Base-by-base conservation (phyloP, 805 yeast genomes). In the Candida ficus region DNA sequence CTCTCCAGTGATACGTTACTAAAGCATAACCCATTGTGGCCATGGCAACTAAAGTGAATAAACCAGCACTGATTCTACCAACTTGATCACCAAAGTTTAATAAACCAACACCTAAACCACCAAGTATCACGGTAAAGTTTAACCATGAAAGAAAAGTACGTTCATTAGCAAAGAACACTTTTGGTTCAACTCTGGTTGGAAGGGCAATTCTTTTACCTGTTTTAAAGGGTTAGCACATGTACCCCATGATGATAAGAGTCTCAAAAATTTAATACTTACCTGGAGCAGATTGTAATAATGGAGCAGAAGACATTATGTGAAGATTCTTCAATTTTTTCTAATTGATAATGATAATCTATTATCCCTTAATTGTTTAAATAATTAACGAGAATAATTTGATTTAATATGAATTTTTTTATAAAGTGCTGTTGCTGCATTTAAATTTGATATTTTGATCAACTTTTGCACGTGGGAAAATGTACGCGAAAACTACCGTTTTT, bases 1-100 rank as follows among this genome's bases (percentile, higher is more conserved):
- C 99, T 71, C 99, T 86, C 99, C 99, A 95, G 66, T 93, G 99
- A 64, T 93, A 93, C 11, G 98, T 93, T 35, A 88, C 75, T 47
- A 93, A 74, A 2, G 99, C 99, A 57, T 93, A 93, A 3, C 83
- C 75, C 99, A 93, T 93, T 19, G 99, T 91, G 49, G 86, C 88
- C 97, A 93, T 91, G 48, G 99, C 95, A 41, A 93, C 90, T 46
- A 91, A 71, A 4, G 99, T 95, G 73, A 93, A 93, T 42, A 93
- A 70, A 5, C 91, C 93, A 33, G 99, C 98, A 52, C 93, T 80
- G 43, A 93, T 79, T 57, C 95, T 77, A 47, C 98, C 98, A 33
- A 91, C 77, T 45, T 77, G 75, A 67, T 93, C 99, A 63, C 99
- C 99, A 62, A 93, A 93, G 68, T 93, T 93, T 52, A 93, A 75